These are phyloP conservation scores for Simplicillium sp. DNA, from an alignment of 2,329 filamentous ascomycete genomes.

Conservation along the genomic window DNA sequence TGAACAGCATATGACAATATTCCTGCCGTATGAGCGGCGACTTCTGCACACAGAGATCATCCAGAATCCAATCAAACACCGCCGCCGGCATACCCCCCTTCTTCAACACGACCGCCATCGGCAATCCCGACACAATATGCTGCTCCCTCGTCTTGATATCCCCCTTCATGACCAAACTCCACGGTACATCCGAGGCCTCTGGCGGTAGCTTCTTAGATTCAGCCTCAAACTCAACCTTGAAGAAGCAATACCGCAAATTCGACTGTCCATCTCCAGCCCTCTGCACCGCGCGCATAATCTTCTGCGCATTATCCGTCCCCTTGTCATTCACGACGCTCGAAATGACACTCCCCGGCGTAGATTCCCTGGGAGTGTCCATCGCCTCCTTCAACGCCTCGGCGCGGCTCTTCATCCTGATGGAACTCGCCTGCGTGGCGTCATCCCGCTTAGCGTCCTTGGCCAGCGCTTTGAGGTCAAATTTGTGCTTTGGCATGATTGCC, in stretches of 20 bases:
- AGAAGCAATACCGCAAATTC: conserved; percentile 38
- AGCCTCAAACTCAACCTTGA: conserved; percentile 24
- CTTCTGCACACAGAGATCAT: conserved; percentile 46
- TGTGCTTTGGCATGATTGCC: conserved; percentile 44
- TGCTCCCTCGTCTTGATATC: conserved; percentile 37
- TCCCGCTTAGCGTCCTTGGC: conserved; percentile 50
- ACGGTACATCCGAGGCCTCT: conserved; percentile 26
- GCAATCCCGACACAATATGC: conserved; percentile 52
- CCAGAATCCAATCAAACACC: conserved; percentile 56
- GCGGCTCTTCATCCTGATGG: conserved; percentile 12
- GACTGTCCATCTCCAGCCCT: conserved; percentile 31
- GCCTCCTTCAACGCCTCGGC: conserved; percentile 5
- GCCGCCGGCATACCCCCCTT: conserved; percentile 45
- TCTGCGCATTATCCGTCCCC: conserved; percentile 33
- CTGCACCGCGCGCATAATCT: conserved; percentile 38
- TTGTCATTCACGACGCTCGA: conserved; percentile 23
- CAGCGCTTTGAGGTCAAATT: conserved; percentile 54
- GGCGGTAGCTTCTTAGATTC: conserved; percentile 16
- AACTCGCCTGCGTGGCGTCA: conserved; percentile 47
- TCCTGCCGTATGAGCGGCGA: conserved; percentile 46
- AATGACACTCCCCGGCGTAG: conserved; percentile 10
- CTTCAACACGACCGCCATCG: conserved; percentile 36
- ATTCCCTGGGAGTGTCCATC: neutral
- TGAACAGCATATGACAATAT: conserved; percentile 47
- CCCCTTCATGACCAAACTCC: conserved; percentile 39